phyloP scores from a whole-genome alignment of 768 basidiomycete genomes.

The Podaxis sp. region DNA sequence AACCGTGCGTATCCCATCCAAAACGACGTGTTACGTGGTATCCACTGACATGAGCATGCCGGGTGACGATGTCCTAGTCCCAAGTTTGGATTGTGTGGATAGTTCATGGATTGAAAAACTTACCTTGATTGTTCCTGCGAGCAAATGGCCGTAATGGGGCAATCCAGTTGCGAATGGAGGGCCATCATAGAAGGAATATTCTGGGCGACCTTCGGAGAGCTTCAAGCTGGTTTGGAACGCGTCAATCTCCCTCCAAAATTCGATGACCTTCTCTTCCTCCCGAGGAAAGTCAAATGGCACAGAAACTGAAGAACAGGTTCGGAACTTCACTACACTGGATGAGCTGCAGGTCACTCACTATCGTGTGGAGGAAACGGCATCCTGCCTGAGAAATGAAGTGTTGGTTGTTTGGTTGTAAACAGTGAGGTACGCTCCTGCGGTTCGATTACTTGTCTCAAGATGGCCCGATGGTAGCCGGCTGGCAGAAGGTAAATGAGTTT shows the following conservation, averaged over 20 bases:
- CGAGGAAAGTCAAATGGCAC: constrained; percentile 79
- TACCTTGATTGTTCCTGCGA: constrained; percentile 93
- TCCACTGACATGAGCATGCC: constrained; percentile 92
- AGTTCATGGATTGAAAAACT: constrained; percentile 18
- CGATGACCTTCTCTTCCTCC: constrained; percentile 88
- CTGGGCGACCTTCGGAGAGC: constrained; percentile 86
- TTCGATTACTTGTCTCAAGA: neutral
- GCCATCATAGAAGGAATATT: constrained; percentile 95
- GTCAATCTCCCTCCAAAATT: constrained; percentile 95
- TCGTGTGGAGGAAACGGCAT: constrained; percentile 77
- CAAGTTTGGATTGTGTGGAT: constrained; percentile 9
- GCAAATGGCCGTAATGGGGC: constrained; percentile 93
- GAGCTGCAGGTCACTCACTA: constrained; percentile 44
- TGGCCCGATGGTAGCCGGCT: neutral
- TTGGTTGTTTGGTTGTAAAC: neutral
- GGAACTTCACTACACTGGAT: constrained; percentile 10
- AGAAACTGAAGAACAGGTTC: constrained; percentile 50
- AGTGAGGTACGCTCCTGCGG: neutral
- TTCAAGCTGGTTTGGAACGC: constrained; percentile 95
- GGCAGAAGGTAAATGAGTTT: neutral
- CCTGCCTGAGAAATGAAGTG: neutral
- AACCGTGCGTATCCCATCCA: constrained; percentile 98
- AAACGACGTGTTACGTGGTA: constrained; percentile 92
- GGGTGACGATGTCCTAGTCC: constrained; percentile 90
- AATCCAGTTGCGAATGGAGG: constrained; percentile 97